A percentile compares a stretch with the other conserved stretches of the same genome.
Evolutionary conservation across 495 filamentous ascomycete genomes (phyloP).

Genomic region (Podospora pseudoanserina): DNA sequence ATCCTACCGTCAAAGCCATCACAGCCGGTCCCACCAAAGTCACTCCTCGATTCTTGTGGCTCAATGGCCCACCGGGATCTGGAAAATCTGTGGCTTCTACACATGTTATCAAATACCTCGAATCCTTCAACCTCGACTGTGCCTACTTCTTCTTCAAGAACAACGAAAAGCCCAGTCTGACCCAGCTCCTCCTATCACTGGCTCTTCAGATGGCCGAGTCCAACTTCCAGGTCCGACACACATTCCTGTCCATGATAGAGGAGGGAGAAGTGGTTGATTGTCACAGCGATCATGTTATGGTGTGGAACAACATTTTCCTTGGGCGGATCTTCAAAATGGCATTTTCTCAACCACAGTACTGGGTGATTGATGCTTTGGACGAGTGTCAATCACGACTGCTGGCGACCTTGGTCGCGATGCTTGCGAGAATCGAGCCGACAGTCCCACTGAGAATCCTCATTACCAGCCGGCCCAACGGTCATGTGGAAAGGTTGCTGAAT

Average conservation of each 20-base stretch:
- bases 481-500: slow-evolving; percentile 16
- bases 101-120: slow-evolving; percentile 23
- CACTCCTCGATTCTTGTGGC: slow-evolving; percentile 21
- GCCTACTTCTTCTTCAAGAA: slow-evolving; percentile 25
- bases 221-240: slow-evolving; percentile 23
- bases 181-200: slow-evolving; percentile 15
- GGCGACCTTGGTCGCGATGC: slow-evolving; percentile 27
- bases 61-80: slow-evolving; percentile 27
- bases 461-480: slow-evolving; percentile 28
- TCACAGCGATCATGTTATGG: slow-evolving; percentile 22
- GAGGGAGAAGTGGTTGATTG: slow-evolving; percentile 14
- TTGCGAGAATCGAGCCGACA: slow-evolving; percentile 23
- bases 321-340: slow-evolving; percentile 25
- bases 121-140: slow-evolving; percentile 21
- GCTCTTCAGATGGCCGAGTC: slow-evolving; percentile 30
- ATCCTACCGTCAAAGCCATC: slow-evolving; percentile 9
- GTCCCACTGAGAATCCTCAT: slow-evolving; percentile 34
- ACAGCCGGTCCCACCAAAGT: neutral
- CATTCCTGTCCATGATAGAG: slow-evolving; percentile 23
- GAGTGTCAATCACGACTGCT: slow-evolving; percentile 16
- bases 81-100: slow-evolving; percentile 26
- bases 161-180: slow-evolving; percentile 14
- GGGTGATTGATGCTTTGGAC: slow-evolving; percentile 30
- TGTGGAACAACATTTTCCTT: slow-evolving; percentile 28
- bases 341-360: slow-evolving; percentile 22